These are phyloP conservation scores for Boletus subcaerulescens DNA, from an alignment of 768 basidiomycete genomes.

Conservation along the genomic window DNA sequence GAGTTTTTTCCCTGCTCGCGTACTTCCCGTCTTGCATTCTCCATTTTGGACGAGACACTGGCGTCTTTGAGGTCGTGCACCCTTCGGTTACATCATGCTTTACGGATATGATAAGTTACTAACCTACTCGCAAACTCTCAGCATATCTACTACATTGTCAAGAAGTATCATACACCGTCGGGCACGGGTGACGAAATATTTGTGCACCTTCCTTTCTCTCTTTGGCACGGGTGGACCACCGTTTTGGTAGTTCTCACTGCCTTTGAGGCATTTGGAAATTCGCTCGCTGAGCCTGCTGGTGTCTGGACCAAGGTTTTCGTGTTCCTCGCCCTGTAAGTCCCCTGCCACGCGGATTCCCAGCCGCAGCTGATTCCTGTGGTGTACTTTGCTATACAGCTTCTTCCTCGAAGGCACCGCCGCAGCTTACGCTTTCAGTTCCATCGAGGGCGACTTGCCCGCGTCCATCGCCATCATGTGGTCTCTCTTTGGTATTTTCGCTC, in stretches of 20 bases:
- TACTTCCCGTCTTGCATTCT: constrained; percentile 11
- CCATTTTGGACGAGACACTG: constrained; percentile 7
- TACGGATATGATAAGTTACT: constrained; percentile 14
- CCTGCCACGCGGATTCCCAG: not conserved
- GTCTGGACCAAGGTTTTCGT: constrained; percentile 95
- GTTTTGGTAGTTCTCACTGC: constrained; percentile 77
- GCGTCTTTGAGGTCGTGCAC: constrained; percentile 1
- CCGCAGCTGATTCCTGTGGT: constrained; percentile 6
- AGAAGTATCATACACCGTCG: constrained; percentile 75
- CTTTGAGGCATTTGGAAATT: constrained; percentile 89
- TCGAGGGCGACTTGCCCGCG: constrained; percentile 90
- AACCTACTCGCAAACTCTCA: constrained; percentile 24
- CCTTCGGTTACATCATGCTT: constrained; percentile 1
- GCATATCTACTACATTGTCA: constrained; percentile 94
- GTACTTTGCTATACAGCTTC: constrained; percentile 45
- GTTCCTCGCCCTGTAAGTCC: constrained; percentile 78
- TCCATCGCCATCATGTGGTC: constrained; percentile 90
- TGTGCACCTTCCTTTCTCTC: constrained; percentile 92
- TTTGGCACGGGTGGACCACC: constrained; percentile 93
- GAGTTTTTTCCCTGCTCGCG: constrained; percentile 10
- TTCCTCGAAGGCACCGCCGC: constrained; percentile 91
- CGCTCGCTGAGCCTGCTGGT: constrained; percentile 59
- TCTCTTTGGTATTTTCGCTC: constrained; percentile 88
- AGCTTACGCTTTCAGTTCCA: constrained; percentile 90
- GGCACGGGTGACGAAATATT: constrained; percentile 77